phyloP scores from a whole-genome alignment of 2,329 filamentous ascomycete species.

The Trematosphaeria pertusa region DNA sequence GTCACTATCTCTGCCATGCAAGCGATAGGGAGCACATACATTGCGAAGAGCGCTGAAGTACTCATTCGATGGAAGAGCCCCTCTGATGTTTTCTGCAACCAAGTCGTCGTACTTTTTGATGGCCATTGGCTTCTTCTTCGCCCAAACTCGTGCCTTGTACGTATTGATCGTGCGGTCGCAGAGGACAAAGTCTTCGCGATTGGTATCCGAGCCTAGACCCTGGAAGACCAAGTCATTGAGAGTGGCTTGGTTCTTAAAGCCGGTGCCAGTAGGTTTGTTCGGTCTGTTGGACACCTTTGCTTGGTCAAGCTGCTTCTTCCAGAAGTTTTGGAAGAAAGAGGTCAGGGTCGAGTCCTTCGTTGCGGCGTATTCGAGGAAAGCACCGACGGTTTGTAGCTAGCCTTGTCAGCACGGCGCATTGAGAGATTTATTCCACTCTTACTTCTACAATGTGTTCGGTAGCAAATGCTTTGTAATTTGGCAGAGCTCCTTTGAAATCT shows the following conservation, averaged over 20 bases:
- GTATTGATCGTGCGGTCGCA: background rate
- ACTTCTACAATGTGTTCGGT: conserved; percentile 3
- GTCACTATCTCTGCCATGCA: background rate
- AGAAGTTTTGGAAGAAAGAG: background rate
- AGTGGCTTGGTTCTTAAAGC: background rate
- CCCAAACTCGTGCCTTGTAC: background rate
- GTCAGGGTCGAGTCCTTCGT: background rate
- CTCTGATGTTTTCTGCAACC: background rate
- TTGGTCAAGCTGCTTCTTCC: background rate
- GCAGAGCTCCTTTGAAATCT: background rate
- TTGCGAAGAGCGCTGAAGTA: background rate
- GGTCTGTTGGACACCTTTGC: background rate
- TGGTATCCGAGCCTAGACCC: background rate
- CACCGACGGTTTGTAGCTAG: background rate
- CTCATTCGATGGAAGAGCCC: background rate
- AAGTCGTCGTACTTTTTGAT: background rate
- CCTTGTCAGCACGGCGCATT: background rate
- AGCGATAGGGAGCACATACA: too few species aligned
- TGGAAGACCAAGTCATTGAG: conserved; percentile 2
- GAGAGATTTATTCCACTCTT: background rate
- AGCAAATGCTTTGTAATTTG: background rate
- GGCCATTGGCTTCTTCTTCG: background rate
- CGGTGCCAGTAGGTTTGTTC: background rate
- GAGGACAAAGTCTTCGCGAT: conserved; percentile 1
- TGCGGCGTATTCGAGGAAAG: background rate